Conservation (phyloP, 768 basidiomycete genomes). For the Russula abietina region DNA sequence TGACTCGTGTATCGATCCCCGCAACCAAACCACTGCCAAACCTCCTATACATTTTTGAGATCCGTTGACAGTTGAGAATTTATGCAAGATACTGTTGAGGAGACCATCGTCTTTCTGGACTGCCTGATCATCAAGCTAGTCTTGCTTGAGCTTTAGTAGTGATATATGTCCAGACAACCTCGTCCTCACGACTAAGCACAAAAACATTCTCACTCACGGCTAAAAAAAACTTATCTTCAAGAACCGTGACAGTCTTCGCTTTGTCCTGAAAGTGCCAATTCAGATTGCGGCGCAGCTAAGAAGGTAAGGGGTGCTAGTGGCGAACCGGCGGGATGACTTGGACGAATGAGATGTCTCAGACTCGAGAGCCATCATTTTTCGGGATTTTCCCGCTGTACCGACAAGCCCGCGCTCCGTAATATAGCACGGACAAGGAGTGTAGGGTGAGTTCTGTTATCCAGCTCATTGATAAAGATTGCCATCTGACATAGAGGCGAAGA, state of each 20-base stretch:
- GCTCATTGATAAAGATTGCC: slow-evolving; percentile 64
- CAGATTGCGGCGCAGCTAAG: neutral
- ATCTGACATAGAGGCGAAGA: slow-evolving; percentile 50
- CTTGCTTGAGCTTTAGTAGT: slow-evolving; percentile 35
- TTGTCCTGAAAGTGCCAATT: neutral
- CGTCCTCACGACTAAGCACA: slow-evolving; percentile 32
- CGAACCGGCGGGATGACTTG: slow-evolving; percentile 34
- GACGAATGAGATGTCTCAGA: slow-evolving; percentile 32
- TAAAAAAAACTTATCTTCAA: slow-evolving; percentile 37
- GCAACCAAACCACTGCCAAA: neutral
- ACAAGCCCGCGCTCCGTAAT: slow-evolving; percentile 41
- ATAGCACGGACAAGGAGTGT: slow-evolving; percentile 50
- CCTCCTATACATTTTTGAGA: neutral
- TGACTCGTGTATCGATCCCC: neutral
- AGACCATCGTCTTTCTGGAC: neutral
- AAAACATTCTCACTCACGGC: slow-evolving; percentile 53
- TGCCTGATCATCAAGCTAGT: slow-evolving; percentile 27
- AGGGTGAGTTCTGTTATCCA: slow-evolving; percentile 56
- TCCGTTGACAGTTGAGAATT: neutral
- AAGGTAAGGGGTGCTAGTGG: too few species aligned
- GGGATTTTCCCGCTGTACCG: slow-evolving; percentile 31
- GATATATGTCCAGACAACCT: slow-evolving; percentile 39
- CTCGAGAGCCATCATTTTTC: slow-evolving; percentile 44
- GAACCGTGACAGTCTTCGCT: slow-evolving; percentile 19
- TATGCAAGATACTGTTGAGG: neutral